Base-by-base conservation (phyloP, 768 basidiomycete genomes). In the Amanita polypyramis region DNA sequence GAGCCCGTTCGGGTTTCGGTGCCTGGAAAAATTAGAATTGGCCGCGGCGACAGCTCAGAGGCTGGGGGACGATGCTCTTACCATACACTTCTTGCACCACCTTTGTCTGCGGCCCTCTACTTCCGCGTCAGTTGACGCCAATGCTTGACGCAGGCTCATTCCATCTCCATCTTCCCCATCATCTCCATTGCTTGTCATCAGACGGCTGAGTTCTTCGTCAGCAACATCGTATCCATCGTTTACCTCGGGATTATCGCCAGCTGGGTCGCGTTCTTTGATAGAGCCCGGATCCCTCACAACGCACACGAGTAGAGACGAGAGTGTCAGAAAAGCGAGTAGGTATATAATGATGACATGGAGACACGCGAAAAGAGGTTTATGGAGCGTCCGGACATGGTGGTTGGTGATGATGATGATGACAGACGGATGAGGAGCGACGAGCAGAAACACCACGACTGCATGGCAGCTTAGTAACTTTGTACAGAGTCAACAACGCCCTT, bases 11-110 rank as follows among this genome's bases (percentile, higher is more conserved):
- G 4, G 87, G 85, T 64, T 85, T 88, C 0, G 84, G 80, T 37
- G 70, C 77, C 74, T 75, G 50, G 10, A 42, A 4, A 17, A 15
- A n/a, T 12, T 25, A 8, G 11, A 46, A 41, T 4, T 10, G 15
- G 2, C 29, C 39, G 50, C 44, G 37, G 50, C 44, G 37, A 30
- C 32, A 2, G 21, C 11, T 14, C n/a, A 9, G 37, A 23, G 25
- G 39, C 41, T 39, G 27, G 29, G 34, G 43, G 25, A 20, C 27
- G 38, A 20, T 29, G 38, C 40, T 20, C 10, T 27, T 43, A 76
- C 78, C 78, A 78, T 84, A 58, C 88, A 92, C 51, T 79, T 80
- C 45, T 79, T 74, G 60, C 87, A 90, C 84, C 85, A 90, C 52
- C 69, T 79, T 17, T 74, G 76, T 0, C 80, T 79, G 4, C 65